phyloP scores from a whole-genome alignment of 148 eudicot species.

The Euryodendron excelsum region DNA sequence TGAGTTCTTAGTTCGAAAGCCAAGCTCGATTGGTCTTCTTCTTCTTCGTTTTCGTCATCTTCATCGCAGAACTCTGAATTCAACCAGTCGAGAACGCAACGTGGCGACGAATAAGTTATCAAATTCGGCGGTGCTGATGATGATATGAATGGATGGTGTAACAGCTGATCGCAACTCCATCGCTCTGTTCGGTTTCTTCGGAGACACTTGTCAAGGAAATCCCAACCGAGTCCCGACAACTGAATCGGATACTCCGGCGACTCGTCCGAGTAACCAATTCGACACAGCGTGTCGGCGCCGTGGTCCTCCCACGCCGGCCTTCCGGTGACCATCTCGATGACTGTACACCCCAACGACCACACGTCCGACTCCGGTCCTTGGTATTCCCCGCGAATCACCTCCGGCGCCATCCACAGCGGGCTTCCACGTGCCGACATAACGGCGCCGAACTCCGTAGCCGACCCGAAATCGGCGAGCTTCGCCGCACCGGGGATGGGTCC shows the following conservation, averaged over 20 bases:
- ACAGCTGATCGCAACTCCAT: conserved; percentile 75
- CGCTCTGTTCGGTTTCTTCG: conserved; percentile 33
- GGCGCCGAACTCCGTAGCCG: conserved; percentile 29
- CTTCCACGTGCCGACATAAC: conserved; percentile 57
- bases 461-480: conserved; percentile 76
- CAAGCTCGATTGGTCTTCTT: not conserved
- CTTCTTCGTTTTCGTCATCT: conserved; percentile 28
- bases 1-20: not conserved
- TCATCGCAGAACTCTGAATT: conserved; percentile 25
- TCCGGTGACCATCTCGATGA: conserved; percentile 81
- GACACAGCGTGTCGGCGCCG: conserved; percentile 41
- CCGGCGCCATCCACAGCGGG: conserved; percentile 96
- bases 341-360: conserved; percentile 84
- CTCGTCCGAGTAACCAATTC: conserved; percentile 54
- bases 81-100: conserved; percentile 60
- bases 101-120: conserved; percentile 36
- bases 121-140: conserved; percentile 9
- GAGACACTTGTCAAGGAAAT: conserved; percentile 64
- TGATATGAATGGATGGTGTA: conserved; percentile 55
- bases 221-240: conserved; percentile 42
- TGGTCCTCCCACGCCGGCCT: conserved; percentile 56
- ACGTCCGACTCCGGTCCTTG: conserved; percentile 72
- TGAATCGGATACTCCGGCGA: conserved; percentile 48
- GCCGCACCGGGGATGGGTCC: conserved; percentile 37
- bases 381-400: conserved; percentile 64